Conservation (phyloP, 2,329 filamentous ascomycete genomes). For the Pezizomycotina sp. region DNA sequence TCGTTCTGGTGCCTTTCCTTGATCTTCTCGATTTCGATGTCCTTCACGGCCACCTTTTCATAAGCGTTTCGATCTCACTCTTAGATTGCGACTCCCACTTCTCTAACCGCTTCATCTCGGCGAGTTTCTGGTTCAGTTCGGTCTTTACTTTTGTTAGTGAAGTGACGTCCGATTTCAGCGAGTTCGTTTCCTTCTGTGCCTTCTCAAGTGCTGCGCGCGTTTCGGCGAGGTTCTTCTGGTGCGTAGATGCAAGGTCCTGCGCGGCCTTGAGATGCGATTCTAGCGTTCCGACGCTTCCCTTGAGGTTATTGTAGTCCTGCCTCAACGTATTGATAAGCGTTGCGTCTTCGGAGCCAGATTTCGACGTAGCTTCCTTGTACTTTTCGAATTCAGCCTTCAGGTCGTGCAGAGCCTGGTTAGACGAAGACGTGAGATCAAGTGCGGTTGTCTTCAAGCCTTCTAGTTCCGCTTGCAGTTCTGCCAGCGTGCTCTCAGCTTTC, state of each 20-base stretch:
- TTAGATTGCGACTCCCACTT: constrained; percentile 66
- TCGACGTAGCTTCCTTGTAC: constrained; percentile 1
- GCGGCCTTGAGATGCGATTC: constrained; percentile 74
- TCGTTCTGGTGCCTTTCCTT: constrained; percentile 66
- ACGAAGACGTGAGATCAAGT: too few relatives aligned
- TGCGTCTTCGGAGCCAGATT: constrained; percentile 3
- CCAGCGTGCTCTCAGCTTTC: too few relatives aligned
- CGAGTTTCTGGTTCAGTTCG: constrained; percentile 44
- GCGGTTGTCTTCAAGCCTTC: too few relatives aligned
- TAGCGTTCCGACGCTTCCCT: constrained; percentile 49
- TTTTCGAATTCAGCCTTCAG: constrained; percentile 45
- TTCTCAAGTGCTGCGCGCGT: constrained; percentile 66
- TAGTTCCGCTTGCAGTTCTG: constrained; percentile 16
- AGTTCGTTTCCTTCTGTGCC: constrained; percentile 69
- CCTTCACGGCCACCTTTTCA: constrained; percentile 57
- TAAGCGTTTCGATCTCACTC: constrained; percentile 52
- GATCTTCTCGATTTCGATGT: constrained; percentile 58
- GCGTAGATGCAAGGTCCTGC: constrained; percentile 66
- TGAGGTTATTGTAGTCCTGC: constrained; percentile 49
- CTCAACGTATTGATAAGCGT: constrained; percentile 28
- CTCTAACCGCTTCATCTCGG: constrained; percentile 60
- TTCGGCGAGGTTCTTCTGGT: constrained; percentile 77
- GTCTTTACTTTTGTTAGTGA: constrained; percentile 59
- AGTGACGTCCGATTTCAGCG: constrained; percentile 57
- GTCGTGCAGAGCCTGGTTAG: constrained; percentile 38